Evolutionary conservation across 345 rosid species (phyloP).

Genomic region (Arabis hirsuta): DNA sequence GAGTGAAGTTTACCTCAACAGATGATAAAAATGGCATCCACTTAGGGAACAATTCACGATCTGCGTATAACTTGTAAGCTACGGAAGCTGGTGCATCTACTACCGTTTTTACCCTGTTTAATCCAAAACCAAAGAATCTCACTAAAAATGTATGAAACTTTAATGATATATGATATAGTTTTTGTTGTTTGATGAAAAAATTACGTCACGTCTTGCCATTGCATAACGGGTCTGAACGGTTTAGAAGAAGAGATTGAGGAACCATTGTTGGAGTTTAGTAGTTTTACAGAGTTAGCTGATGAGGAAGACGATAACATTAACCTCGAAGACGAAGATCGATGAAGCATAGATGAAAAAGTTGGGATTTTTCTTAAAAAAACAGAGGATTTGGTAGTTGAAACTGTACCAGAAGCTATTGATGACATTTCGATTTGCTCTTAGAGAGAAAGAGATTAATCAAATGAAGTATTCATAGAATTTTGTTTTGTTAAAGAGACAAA

Average conservation of each 20-base stretch:
- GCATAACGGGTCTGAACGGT: conserved; percentile 40
- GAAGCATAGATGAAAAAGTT: background rate
- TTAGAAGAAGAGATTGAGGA: conserved; percentile 23
- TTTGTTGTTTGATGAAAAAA: background rate
- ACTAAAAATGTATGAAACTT: background rate
- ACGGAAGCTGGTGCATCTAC: conserved; percentile 45
- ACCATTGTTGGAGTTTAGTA: conserved; percentile 24
- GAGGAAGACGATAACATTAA: conserved; percentile 19
- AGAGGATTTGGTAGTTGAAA: background rate
- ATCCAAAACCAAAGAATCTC: conserved; percentile 8
- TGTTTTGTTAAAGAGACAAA: background rate
- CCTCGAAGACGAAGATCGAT: conserved; percentile 18
- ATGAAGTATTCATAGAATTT: background rate
- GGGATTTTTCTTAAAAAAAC: conserved; percentile 24
- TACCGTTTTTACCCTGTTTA: conserved; percentile 35
- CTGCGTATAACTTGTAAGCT: conserved; percentile 44
- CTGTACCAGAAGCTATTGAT: conserved; percentile 31
- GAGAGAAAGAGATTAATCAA: conserved; percentile 23
- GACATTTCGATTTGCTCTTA: conserved; percentile 30
- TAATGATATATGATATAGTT: background rate
- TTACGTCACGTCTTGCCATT: conserved; percentile 44
- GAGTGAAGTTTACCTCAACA: conserved; percentile 40
- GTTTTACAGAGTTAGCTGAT: conserved; percentile 17
- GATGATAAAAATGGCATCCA: conserved; percentile 49
- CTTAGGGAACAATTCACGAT: conserved; percentile 40